Conservation (phyloP, 257 asterid species). For the Penstemon eatonii region DNA sequence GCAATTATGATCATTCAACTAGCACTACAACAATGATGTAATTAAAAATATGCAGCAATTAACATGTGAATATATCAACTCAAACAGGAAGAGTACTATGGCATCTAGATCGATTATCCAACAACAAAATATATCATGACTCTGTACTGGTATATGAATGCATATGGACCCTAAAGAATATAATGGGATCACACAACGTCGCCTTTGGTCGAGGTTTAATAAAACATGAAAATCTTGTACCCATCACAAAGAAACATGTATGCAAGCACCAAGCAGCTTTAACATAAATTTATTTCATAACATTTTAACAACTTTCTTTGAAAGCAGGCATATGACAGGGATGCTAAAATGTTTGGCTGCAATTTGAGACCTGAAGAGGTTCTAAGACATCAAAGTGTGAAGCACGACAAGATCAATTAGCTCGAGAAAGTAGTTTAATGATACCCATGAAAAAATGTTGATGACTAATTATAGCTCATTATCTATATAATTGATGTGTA, state of each 20-base stretch:
- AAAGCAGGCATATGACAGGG: background rate
- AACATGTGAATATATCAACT: background rate
- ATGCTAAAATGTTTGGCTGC: background rate
- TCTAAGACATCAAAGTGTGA: background rate
- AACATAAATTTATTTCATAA: background rate
- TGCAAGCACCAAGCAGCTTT: conserved; percentile 16
- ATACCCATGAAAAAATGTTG: conserved; percentile 2
- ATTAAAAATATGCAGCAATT: background rate
- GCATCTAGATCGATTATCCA: conserved; percentile 14
- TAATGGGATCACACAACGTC: background rate
- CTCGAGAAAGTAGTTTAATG: background rate
- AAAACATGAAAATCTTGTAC: background rate
- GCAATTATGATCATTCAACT: conserved; percentile 5
- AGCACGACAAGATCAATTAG: conserved; percentile 1
- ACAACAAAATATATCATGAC: background rate
- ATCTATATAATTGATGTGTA: background rate
- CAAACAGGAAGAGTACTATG: conserved; percentile 12
- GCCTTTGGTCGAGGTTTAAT: background rate
- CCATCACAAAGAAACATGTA: conserved; percentile 1
- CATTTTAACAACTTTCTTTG: background rate
- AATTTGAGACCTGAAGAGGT: conserved; percentile 1
- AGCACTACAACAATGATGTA: background rate
- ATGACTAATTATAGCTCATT: conserved; percentile 3
- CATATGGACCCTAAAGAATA: conserved; percentile 13
- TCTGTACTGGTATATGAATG: background rate